These are phyloP conservation scores for Trichophaea hybrida DNA, from an alignment of 2,329 filamentous ascomycete species.

Conservation along the genomic window DNA sequence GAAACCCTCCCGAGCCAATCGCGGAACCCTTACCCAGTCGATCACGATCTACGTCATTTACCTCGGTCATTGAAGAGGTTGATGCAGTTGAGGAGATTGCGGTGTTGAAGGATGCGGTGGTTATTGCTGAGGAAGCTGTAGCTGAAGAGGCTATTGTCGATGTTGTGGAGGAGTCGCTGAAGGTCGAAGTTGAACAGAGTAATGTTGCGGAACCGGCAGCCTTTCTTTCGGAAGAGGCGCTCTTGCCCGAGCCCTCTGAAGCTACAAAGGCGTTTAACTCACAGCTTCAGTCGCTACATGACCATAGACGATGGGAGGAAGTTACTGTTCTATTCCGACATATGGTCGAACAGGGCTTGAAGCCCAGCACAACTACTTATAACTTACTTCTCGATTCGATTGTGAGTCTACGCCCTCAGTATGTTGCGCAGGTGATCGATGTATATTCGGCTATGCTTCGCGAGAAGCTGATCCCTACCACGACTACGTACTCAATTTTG, in stretches of 20 bases:
- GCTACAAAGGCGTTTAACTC: conserved; percentile 60
- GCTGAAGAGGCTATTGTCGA: conserved; percentile 27
- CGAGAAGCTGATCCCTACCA: conserved; percentile 66
- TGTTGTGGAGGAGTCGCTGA: conserved; percentile 24
- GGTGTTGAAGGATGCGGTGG: not conserved
- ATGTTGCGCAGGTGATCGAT: conserved; percentile 81
- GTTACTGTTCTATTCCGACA: conserved; percentile 84
- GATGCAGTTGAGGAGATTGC: conserved; percentile 10
- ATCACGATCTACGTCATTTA: conserved; percentile 15
- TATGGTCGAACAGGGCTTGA: conserved; percentile 68
- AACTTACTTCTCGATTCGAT: conserved; percentile 77
- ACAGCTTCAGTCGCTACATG: conserved; percentile 60
- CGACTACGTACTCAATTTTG: conserved; percentile 74
- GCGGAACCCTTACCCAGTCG: conserved; percentile 8
- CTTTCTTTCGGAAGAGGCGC: conserved; percentile 35
- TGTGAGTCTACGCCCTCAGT: conserved; percentile 67
- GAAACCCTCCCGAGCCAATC: not conserved
- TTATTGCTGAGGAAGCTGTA: conserved; percentile 16
- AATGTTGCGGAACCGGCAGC: conserved; percentile 34
- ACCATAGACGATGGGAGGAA: conserved; percentile 61
- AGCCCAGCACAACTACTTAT: conserved; percentile 74
- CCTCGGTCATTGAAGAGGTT: conserved; percentile 10
- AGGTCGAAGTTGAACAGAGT: conserved; percentile 31
- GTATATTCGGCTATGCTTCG: conserved; percentile 94
- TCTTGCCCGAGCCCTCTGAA: conserved; percentile 43